phyloP scores from a whole-genome alignment of 306 rosid species.

The Sicyos edulis region DNA sequence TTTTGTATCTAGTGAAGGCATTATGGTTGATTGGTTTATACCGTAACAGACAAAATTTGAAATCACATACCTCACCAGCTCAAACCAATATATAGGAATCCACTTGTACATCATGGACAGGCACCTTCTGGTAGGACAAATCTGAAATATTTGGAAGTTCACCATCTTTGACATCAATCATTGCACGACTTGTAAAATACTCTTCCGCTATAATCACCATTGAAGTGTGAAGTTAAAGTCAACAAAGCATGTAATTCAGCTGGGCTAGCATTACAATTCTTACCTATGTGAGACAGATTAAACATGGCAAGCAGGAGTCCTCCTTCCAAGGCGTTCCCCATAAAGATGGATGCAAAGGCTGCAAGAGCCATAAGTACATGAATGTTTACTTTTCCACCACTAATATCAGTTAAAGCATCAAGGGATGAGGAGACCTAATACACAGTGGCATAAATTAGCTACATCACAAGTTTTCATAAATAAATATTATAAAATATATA shows the following conservation, averaged over 20 bases:
- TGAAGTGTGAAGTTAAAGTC: slow-evolving; percentile 21
- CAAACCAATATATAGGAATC: slow-evolving; percentile 77
- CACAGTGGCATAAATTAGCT: slow-evolving; percentile 14
- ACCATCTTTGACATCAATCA: slow-evolving; percentile 84
- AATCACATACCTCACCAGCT: slow-evolving; percentile 81
- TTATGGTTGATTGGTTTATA: background rate
- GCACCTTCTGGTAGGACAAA: slow-evolving; percentile 75
- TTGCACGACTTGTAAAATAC: slow-evolving; percentile 77
- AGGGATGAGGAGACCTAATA: slow-evolving; percentile 78
- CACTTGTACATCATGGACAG: slow-evolving; percentile 66
- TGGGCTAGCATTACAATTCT: slow-evolving; percentile 21
- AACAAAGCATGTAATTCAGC: slow-evolving; percentile 10
- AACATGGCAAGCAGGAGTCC: slow-evolving; percentile 95
- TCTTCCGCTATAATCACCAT: slow-evolving; percentile 72
- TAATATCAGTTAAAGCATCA: slow-evolving; percentile 68
- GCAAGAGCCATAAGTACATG: slow-evolving; percentile 94
- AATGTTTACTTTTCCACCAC: slow-evolving; percentile 84
- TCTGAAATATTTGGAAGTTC: slow-evolving; percentile 68
- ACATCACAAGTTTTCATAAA: background rate
- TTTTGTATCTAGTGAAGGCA: background rate
- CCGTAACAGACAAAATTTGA: slow-evolving; percentile 11
- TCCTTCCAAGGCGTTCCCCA: slow-evolving; percentile 95
- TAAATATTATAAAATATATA: background rate
- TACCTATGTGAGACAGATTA: slow-evolving; percentile 89
- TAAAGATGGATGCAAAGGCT: slow-evolving; percentile 76